Percentiles rank a stretch among this genome's conserved stretches.
phyloP scores from a whole-genome alignment of 1,284 basidiomycete genomes.

The Malassezia sympodialis region DNA sequence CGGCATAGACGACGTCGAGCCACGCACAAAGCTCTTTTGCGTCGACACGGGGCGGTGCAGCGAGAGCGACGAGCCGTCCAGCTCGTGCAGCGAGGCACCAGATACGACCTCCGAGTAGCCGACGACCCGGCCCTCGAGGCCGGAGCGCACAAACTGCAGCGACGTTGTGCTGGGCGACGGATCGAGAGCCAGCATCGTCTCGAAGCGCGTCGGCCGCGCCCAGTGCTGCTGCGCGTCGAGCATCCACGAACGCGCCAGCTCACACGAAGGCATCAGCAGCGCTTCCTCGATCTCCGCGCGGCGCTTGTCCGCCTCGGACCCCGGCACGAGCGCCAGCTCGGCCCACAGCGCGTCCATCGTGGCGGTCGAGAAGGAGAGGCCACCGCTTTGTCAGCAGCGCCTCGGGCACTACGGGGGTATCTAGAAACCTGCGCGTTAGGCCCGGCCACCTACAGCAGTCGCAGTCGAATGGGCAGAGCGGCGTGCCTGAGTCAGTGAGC shows the following conservation, averaged over 20 bases:
- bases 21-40: slow-evolving; percentile 20
- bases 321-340: slow-evolving; percentile 6
- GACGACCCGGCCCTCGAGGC: slow-evolving; percentile 36
- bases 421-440: slow-evolving; percentile 6
- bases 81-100: slow-evolving; percentile 54
- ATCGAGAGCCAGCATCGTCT: slow-evolving; percentile 30
- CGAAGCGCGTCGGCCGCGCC: slow-evolving; percentile 22
- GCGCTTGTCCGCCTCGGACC: background rate
- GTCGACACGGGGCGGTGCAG: slow-evolving; percentile 12
- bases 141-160: slow-evolving; percentile 42
- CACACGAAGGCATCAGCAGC: slow-evolving; percentile 1
- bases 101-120: slow-evolving; percentile 31
- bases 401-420: background rate
- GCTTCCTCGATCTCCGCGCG: slow-evolving; percentile 6
- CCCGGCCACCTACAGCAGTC: slow-evolving; percentile 12
- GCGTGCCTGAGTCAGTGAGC: slow-evolving; percentile 5
- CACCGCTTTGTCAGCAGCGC: background rate
- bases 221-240: slow-evolving; percentile 17
- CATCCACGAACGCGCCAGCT: background rate
- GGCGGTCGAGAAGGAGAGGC: background rate
- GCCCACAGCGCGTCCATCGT: background rate
- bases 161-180: slow-evolving; percentile 27
- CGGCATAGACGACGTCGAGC: slow-evolving; percentile 16
- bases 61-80: slow-evolving; percentile 18
- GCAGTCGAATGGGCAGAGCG: slow-evolving; percentile 18